phyloP scores from a whole-genome alignment of 1,284 basidiomycete species.

The Coniferiporia weirii region DNA sequence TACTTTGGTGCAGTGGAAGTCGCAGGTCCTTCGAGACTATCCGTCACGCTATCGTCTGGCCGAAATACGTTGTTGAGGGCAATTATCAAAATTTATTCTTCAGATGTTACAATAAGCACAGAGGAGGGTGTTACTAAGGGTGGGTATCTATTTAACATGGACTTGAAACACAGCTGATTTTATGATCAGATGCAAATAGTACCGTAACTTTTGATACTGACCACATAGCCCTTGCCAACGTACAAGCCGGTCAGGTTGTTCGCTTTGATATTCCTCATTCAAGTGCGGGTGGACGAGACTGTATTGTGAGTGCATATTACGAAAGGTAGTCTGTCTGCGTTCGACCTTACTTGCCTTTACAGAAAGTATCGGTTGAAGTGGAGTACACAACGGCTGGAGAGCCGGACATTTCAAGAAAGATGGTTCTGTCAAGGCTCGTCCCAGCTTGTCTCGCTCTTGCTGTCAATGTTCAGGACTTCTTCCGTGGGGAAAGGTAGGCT shows the following conservation, averaged over 20 bases:
- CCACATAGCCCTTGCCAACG: neutral
- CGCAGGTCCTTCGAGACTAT: constrained; percentile 49
- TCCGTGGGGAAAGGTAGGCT: constrained; percentile 59
- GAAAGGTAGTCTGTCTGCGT: neutral
- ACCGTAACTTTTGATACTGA: constrained; percentile 1
- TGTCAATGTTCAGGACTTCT: constrained; percentile 84
- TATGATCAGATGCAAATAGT: neutral
- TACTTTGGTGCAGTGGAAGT: constrained; percentile 51
- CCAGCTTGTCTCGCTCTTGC: constrained; percentile 67
- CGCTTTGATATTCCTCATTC: constrained; percentile 11
- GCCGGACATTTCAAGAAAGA: constrained; percentile 44
- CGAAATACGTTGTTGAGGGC: constrained; percentile 55
- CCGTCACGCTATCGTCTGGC: constrained; percentile 56
- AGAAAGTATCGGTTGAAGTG: constrained; percentile 60
- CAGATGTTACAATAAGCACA: constrained; percentile 32
- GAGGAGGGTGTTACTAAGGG: neutral
- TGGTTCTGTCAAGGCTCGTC: constrained; percentile 50
- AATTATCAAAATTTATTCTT: constrained; percentile 47
- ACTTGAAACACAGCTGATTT: neutral
- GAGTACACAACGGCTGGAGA: constrained; percentile 58
- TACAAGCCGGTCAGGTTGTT: neutral
- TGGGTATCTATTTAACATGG: neutral
- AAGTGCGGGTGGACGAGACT: neutral
- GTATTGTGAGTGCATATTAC: neutral
- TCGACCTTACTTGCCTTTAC: neutral